Conservation (phyloP, 257 asterid genomes). For the Striga asiatica region DNA sequence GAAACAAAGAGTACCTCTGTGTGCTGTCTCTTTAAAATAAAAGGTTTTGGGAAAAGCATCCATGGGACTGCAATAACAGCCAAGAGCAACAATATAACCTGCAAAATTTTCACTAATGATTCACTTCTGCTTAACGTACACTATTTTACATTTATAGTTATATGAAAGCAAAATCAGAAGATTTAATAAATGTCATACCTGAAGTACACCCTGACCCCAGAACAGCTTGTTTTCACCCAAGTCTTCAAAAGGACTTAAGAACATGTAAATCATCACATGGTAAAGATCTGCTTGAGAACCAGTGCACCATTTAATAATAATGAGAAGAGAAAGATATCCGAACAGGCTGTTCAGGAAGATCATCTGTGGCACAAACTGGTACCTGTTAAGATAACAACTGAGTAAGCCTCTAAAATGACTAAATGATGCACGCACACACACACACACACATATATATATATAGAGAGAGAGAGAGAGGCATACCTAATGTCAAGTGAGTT, state of each 20-base stretch:
- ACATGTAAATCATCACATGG: slow-evolving; percentile 96
- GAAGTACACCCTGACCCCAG: slow-evolving; percentile 82
- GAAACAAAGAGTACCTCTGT: slow-evolving; percentile 63
- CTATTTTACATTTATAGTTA: neutral
- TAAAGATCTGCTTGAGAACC: slow-evolving; percentile 94
- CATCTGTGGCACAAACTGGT: slow-evolving; percentile 85
- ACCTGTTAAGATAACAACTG: slow-evolving; percentile 40
- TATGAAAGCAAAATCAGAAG: slow-evolving; percentile 2
- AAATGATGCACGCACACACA: too few relatives aligned
- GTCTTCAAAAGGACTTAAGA: slow-evolving; percentile 88
- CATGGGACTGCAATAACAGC: slow-evolving; percentile 93
- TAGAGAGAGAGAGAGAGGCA: slow-evolving; percentile 13
- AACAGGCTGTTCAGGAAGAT: slow-evolving; percentile 89
- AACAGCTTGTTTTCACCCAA: slow-evolving; percentile 71
- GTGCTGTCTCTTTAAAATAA: slow-evolving; percentile 66
- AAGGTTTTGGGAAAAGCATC: slow-evolving; percentile 99
- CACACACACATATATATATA: too few relatives aligned
- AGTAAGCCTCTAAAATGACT: slow-evolving; percentile 15
- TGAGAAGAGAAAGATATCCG: slow-evolving; percentile 87
- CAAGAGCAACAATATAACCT: slow-evolving; percentile 64
- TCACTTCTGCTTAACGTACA: neutral
- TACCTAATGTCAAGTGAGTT: slow-evolving; percentile 69
- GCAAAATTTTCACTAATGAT: slow-evolving; percentile 17
- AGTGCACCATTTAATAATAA: slow-evolving; percentile 74
- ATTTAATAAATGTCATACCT: slow-evolving; percentile 36